Evolutionary conservation across 768 basidiomycete genomes (phyloP), one percentile per base, ranked within the genome.

Genomic region (Dioszegia aurantiaca): DNA sequence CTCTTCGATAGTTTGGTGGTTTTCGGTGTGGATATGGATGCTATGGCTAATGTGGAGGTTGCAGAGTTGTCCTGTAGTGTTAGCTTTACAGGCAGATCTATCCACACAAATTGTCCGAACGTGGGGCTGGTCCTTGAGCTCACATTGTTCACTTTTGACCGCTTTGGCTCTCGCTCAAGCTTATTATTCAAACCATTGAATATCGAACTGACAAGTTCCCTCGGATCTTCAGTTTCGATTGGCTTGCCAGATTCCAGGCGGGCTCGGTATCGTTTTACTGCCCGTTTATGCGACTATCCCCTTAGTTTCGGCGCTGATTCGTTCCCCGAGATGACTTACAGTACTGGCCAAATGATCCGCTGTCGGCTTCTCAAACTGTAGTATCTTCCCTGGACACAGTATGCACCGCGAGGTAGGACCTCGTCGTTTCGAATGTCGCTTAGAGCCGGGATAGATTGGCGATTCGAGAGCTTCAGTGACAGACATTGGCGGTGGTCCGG

Each of bases 321-420:
- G n/a, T 26, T 37, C 31, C 36, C 3, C 11, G 5, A 11, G 23
- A 47, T 14, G 41, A 62, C 64, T 47, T 30, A 72, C 65, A 27
- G 56, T 51, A 53, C 63, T 60, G 10, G 55, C 60, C 27, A 66
- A 40, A 59, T 73, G 71, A 4, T 52, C 33, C 33, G 56, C 30
- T 0, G 58, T 53, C 59, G 69, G 66, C 11, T 61, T 52, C 2
- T 66, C 58, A 26, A 62, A 64, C 51, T 68, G 65, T 40, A 73
- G 31, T 4, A 60, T 33, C 52, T 64, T 65, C 9, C 61, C 61
- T 3, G 68, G 71, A 60, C 71, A 73, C 6, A 70, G 46, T 0
- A 73, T 64, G 41, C 71, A 73, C 19, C 30, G 17, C 14, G 56
- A 57, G 33, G 14, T 30, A 16, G 28, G 41, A 12, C 54, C 54